phyloP scores from a whole-genome alignment of 2,329 filamentous ascomycete genomes.

The Rhinocladiella mackenziei region DNA sequence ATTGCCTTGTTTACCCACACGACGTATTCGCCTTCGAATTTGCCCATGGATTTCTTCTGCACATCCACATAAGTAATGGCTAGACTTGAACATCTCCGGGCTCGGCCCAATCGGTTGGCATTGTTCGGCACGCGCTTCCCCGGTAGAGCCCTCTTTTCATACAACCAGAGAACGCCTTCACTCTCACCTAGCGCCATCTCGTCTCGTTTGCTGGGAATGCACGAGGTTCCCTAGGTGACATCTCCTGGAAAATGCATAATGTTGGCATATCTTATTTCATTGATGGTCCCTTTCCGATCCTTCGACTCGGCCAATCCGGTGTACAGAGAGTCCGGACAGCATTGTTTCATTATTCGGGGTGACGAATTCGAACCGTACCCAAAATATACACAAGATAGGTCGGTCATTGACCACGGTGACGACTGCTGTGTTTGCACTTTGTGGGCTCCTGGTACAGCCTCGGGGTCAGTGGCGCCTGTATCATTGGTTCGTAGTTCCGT shows the following conservation, averaged over 20 bases:
- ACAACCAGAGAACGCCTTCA: conserved; percentile 14
- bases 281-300: conserved; percentile 47
- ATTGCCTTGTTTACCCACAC: conserved; percentile 18
- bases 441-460: too few species aligned
- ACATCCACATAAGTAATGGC: conserved; percentile 15
- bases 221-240: conserved; percentile 16
- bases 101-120: neutral
- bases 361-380: conserved; percentile 49
- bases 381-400: conserved; percentile 38
- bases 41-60: conserved; percentile 7
- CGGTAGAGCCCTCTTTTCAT: conserved; percentile 26
- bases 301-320: conserved; percentile 41
- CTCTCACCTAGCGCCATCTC: conserved; percentile 26
- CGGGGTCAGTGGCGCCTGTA: too few species aligned
- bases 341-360: conserved; percentile 44
- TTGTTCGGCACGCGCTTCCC: conserved; percentile 24
- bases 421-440: too few species aligned
- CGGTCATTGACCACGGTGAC: conserved; percentile 1
- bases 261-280: conserved; percentile 48
- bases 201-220: conserved; percentile 18
- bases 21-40: conserved; percentile 16
- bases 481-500: too few species aligned
- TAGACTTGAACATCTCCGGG: conserved; percentile 10
- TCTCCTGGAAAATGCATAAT: conserved; percentile 31
- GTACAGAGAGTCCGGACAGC: conserved; percentile 43